Evolutionary conservation across 352 stramenopile genomes (phyloP).

Genomic region (Globisporangium abappressorium): DNA sequence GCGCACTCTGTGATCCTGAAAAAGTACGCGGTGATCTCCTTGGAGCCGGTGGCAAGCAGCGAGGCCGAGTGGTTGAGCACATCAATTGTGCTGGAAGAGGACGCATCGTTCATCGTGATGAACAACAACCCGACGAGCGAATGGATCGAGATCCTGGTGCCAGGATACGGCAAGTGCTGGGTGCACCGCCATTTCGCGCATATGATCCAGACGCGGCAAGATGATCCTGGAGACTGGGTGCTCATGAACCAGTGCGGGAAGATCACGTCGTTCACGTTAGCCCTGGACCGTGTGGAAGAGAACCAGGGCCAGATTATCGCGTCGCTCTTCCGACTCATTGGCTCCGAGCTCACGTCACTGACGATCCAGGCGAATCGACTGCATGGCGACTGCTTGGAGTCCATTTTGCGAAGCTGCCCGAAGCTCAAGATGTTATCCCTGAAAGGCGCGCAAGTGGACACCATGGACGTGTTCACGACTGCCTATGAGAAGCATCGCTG

Average conservation of each 20-base stretch:
- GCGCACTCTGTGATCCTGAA: slow-evolving; percentile 1
- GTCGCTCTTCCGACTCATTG: slow-evolving; percentile 24
- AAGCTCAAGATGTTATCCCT: slow-evolving; percentile 22
- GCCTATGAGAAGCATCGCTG: slow-evolving; percentile 15
- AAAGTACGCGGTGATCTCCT: slow-evolving; percentile 25
- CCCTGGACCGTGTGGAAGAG: slow-evolving; percentile 20
- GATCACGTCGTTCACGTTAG: slow-evolving; percentile 24
- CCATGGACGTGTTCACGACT: slow-evolving; percentile 26
- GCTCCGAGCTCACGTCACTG: slow-evolving; percentile 22
- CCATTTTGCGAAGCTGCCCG: slow-evolving; percentile 26
- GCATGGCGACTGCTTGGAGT: slow-evolving; percentile 21
- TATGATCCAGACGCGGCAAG: not conserved
- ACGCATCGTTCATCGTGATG: slow-evolving; percentile 27
- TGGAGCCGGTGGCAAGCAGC: slow-evolving; percentile 25
- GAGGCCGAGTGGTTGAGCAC: slow-evolving; percentile 32
- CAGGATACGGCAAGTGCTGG: slow-evolving; percentile 42
- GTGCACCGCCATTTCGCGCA: slow-evolving; percentile 21
- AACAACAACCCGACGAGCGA: slow-evolving; percentile 19
- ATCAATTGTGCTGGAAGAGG: slow-evolving; percentile 28
- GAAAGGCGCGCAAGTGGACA: slow-evolving; percentile 26
- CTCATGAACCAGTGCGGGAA: slow-evolving; percentile 2
- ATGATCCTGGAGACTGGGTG: slow-evolving; percentile 8
- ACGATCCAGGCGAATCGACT: slow-evolving; percentile 25
- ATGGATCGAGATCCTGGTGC: slow-evolving; percentile 36
- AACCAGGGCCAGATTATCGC: slow-evolving; percentile 23